Evolutionary conservation across 1,139 yeast species (phyloP).

Genomic region (Pneumocystis murina): DNA sequence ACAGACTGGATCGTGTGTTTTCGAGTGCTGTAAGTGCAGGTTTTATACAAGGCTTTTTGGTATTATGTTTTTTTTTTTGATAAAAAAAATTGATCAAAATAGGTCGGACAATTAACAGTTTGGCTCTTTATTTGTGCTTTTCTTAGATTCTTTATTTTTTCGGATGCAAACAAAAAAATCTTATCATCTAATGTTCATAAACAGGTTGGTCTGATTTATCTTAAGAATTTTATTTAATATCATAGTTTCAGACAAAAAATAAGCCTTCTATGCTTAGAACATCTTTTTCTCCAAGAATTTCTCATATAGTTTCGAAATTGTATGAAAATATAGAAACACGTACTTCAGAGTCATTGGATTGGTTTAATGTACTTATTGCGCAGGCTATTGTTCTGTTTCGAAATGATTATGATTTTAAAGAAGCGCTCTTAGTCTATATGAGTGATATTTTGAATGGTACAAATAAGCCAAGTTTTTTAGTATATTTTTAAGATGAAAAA

Average conservation of each 20-base stretch:
- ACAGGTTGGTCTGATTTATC: conserved; percentile 10
- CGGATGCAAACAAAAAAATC: conserved; percentile 39
- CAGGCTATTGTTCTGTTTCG: conserved; percentile 79
- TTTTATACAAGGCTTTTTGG: background rate
- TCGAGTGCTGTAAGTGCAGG: background rate
- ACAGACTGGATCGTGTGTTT: background rate
- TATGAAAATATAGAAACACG: conserved; percentile 83
- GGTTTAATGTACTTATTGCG: conserved; percentile 91
- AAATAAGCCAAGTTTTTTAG: conserved; percentile 57
- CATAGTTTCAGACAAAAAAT: conserved; percentile 13
- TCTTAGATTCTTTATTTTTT: conserved; percentile 76
- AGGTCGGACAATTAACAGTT: conserved; percentile 66
- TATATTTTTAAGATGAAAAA: conserved; percentile 1
- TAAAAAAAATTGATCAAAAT: background rate
- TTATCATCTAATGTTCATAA: background rate
- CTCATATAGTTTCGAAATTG: conserved; percentile 61
- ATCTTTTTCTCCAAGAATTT: conserved; percentile 16
- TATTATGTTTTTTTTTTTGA: background rate
- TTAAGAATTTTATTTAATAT: conserved; percentile 12
- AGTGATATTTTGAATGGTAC: conserved; percentile 39
- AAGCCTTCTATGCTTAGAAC: conserved; percentile 19
- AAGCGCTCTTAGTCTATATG: conserved; percentile 67
- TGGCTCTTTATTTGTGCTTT: conserved; percentile 58
- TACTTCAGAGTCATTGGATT: conserved; percentile 78
- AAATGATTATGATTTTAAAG: conserved; percentile 68